Percentiles rank a stretch among this genome's conserved stretches.
Evolutionary conservation across 768 basidiomycete species (phyloP).

Genomic region (Phlegmacium glaucopus): DNA sequence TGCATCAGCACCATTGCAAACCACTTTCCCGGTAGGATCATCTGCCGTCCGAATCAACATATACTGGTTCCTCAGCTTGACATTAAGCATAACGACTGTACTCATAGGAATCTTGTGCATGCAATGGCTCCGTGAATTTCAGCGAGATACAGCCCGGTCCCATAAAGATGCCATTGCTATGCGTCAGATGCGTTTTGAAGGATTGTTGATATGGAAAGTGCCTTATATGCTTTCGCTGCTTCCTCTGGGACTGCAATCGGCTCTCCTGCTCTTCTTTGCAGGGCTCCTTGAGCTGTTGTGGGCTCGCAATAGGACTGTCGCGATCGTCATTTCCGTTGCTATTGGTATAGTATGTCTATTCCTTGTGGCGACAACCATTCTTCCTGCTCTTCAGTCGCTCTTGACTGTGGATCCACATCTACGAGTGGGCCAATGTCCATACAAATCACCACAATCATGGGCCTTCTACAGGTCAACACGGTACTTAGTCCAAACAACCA

Average conservation of each 20-base stretch:
- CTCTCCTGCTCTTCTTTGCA: slow-evolving; percentile 25
- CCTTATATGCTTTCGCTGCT: slow-evolving; percentile 20
- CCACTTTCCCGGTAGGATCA: slow-evolving; percentile 7
- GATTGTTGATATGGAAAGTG: slow-evolving; percentile 23
- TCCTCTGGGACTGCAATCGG: slow-evolving; percentile 23
- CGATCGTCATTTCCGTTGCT: slow-evolving; percentile 12
- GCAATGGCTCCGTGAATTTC: slow-evolving; percentile 26
- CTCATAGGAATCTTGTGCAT: slow-evolving; percentile 22
- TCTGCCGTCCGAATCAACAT: slow-evolving; percentile 19
- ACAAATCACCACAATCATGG: slow-evolving; percentile 26
- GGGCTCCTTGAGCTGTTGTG: slow-evolving; percentile 24
- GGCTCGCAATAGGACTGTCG: slow-evolving; percentile 14
- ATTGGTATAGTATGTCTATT: slow-evolving; percentile 15
- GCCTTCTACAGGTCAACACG: slow-evolving; percentile 12
- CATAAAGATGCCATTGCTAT: slow-evolving; percentile 18
- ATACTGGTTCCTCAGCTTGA: slow-evolving; percentile 21
- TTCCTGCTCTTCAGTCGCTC: slow-evolving; percentile 19
- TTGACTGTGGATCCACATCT: slow-evolving; percentile 3
- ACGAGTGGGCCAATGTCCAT: slow-evolving; percentile 17
- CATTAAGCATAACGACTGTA: slow-evolving; percentile 19
- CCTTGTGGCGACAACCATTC: slow-evolving; percentile 19
- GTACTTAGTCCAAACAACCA: not conserved
- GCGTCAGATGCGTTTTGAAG: slow-evolving; percentile 24
- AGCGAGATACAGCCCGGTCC: slow-evolving; percentile 13
- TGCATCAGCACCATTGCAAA: not conserved